Conservation (phyloP, 1,139 yeast species). For the Pichia inconspicua region DNA sequence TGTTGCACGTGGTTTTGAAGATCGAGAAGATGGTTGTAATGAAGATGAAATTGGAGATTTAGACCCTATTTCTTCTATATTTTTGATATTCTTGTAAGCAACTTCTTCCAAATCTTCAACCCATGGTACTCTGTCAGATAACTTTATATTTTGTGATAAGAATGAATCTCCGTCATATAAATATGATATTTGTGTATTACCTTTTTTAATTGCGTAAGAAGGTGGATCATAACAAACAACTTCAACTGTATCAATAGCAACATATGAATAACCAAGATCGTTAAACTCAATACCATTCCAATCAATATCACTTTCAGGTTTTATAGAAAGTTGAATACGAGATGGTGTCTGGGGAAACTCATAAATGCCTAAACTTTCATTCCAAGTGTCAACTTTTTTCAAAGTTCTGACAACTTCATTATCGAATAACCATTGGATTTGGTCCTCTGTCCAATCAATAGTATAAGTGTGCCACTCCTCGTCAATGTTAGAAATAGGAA, state of each 20-base stretch:
- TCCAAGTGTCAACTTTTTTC: conserved; percentile 57
- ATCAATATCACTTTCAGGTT: conserved; percentile 89
- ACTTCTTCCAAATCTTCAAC: conserved; percentile 53
- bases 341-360: conserved; percentile 88
- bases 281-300: conserved; percentile 73
- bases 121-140: conserved; percentile 55
- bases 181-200: conserved; percentile 42
- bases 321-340: conserved; percentile 73
- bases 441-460: conserved; percentile 77
- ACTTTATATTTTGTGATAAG: conserved; percentile 37
- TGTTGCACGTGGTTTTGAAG: background rate
- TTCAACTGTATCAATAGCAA: conserved; percentile 50
- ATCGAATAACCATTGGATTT: conserved; percentile 66
- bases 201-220: conserved; percentile 35
- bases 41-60: conserved; percentile 1
- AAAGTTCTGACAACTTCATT: conserved; percentile 65
- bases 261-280: conserved; percentile 72
- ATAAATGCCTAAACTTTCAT: conserved; percentile 51
- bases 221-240: conserved; percentile 72
- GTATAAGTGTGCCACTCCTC: conserved; percentile 69
- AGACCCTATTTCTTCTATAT: background rate
- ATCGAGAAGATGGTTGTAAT: conserved; percentile 1
- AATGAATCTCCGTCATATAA: conserved; percentile 41
- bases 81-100: conserved; percentile 45
- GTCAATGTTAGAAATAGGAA: conserved; percentile 46